Base-by-base conservation (phyloP, 2,329 filamentous ascomycete genomes). In the Incumbomyces lentus region DNA sequence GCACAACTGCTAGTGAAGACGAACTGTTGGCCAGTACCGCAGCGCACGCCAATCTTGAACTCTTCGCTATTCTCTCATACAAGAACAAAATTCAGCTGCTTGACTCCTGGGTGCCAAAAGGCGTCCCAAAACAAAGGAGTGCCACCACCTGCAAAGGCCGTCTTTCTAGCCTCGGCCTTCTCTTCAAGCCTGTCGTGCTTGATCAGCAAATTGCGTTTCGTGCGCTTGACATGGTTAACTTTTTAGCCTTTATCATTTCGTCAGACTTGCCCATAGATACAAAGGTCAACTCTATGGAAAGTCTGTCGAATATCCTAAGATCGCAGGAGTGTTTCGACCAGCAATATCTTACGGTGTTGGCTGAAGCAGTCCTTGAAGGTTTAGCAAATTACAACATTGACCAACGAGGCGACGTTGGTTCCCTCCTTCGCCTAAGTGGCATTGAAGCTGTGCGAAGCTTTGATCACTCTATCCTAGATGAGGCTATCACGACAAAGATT, bases 351-450 rank as follows among this genome's bases (percentile, higher is more conserved):
- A 67, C 60, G 35, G 59, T 49, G 32, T 32, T 41, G 19, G 22
- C 35, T 12, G 52, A 52, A 6, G 57, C 61, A 43, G 54, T 70
- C 18, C 47, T 63, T 2, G 46, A 47, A 1, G 68, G 68, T 32
- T 66, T 98, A 22, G 83, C 90, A 54, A 89, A 98, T 61, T 96
- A 96, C 59, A 94, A 86, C 0, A 89, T 86, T 2, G 90, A 86
- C 54, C 82, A 89, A 12, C 75, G 88, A 47, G 92, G 92, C 13
- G 92, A 98, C 59, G 76, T 96, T 40, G 92, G 92, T 4, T 94
- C 89, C 0, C 77, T 89, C 44, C 84, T 94, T 3, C 77, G 92
- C 2, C 69, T 90, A 4, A 83, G 89, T 62, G 89, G 86, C 18
- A 74, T 95, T 11, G 74, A 77, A 49, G 79, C 78, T 2, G 70